Evolutionary conservation across 768 basidiomycete species (phyloP).

Genomic region (Gyrodon lividus): DNA sequence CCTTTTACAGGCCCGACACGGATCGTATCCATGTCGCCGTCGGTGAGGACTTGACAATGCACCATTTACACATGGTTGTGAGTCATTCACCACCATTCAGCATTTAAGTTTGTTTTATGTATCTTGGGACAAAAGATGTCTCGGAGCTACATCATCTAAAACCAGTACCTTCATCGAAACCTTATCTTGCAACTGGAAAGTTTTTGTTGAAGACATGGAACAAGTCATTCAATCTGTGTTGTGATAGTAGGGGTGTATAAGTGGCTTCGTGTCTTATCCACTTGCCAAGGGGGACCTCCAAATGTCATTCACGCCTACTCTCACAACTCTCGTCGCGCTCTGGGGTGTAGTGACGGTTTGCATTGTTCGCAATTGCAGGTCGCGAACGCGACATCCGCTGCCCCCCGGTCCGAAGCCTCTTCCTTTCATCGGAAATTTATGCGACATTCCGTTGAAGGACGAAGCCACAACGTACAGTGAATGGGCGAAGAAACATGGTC

Average conservation of each 20-base stretch:
- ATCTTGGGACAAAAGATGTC: too few relatives aligned
- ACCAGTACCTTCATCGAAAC: too few relatives aligned
- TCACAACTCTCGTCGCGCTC: conserved; percentile 21
- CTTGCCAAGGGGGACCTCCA: conserved; percentile 5
- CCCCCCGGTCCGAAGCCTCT: conserved; percentile 56
- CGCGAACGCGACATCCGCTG: conserved; percentile 30
- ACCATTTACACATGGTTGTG: too few relatives aligned
- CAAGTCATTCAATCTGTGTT: too few relatives aligned
- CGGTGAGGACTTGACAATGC: too few relatives aligned
- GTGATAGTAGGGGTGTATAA: conserved; percentile 14
- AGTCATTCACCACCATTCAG: too few relatives aligned
- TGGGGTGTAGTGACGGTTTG: conserved; percentile 21
- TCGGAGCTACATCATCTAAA: too few relatives aligned
- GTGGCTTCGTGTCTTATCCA: background rate
- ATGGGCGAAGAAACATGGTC: conserved; percentile 41
- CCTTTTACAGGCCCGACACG: too few relatives aligned
- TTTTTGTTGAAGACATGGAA: too few relatives aligned
- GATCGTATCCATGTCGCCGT: too few relatives aligned
- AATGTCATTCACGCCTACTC: conserved; percentile 16
- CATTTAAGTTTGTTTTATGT: too few relatives aligned
- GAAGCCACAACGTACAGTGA: conserved; percentile 42
- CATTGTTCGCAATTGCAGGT: conserved; percentile 13
- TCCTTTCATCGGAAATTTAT: conserved; percentile 55
- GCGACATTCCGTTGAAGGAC: conserved; percentile 41
- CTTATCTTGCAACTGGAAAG: too few relatives aligned